A percentile compares a stretch with the other conserved stretches of the same genome.
phyloP scores from a whole-genome alignment of 2,329 filamentous ascomycete species.

The Colletotrichum brevisporum region DNA sequence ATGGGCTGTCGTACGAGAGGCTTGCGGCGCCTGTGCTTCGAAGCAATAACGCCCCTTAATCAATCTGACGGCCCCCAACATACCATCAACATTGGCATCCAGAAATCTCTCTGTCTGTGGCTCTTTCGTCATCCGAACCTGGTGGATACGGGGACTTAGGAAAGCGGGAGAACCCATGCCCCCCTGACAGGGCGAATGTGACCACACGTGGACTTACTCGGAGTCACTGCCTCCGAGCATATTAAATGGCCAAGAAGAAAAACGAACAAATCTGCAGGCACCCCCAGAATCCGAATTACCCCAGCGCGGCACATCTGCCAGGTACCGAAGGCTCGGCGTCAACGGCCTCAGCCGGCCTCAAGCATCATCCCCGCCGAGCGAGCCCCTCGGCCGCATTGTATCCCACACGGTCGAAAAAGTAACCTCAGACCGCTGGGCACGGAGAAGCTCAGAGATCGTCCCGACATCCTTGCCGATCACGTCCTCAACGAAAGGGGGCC shows the following conservation, averaged over 20 bases:
- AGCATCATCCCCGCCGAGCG: conserved; percentile 37
- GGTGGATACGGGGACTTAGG: neutral
- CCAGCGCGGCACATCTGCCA: conserved; percentile 13
- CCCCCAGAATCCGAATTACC: neutral
- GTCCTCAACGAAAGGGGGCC: conserved; percentile 22
- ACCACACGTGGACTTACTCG: conserved; percentile 14
- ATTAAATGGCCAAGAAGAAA: neutral
- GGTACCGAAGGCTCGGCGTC: conserved; percentile 35
- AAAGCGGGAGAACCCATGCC: neutral
- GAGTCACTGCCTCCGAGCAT: conserved; percentile 23
- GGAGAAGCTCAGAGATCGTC: conserved; percentile 20
- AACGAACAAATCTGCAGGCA: neutral
- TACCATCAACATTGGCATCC: neutral
- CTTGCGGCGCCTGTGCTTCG: neutral
- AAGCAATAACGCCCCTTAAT: conserved; percentile 28
- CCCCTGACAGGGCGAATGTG: neutral
- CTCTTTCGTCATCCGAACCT: conserved; percentile 28
- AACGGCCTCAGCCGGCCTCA: conserved; percentile 19
- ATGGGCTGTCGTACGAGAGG: conserved; percentile 4
- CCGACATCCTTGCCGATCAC: conserved; percentile 19
- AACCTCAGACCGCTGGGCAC: conserved; percentile 24
- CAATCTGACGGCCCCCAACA: conserved; percentile 14
- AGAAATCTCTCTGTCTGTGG: neutral
- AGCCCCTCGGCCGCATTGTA: conserved; percentile 24
- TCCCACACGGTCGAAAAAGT: conserved; percentile 32